A percentile compares a stretch with the other conserved stretches of the same genome.
These are phyloP conservation scores for Emericellopsis terricola DNA, from an alignment of 495 filamentous ascomycete species.

Conservation along the genomic window DNA sequence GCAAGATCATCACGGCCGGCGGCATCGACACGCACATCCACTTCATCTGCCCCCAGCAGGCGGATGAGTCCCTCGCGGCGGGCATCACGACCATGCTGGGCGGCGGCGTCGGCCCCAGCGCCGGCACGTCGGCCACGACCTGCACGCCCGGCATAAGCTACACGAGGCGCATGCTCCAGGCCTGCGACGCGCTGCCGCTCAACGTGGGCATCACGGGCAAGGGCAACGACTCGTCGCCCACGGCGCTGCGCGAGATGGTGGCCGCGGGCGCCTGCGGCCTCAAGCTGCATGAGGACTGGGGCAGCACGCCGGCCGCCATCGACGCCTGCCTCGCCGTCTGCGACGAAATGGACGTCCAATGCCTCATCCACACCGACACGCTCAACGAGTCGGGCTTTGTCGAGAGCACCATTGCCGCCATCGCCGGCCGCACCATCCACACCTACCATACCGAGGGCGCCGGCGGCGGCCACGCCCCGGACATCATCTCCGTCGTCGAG, in stretches of 20 bases:
- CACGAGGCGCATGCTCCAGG: conserved; percentile 86
- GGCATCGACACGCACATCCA: conserved; percentile 91
- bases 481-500: conserved; percentile 91
- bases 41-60: conserved; percentile 94
- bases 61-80: conserved; percentile 65
- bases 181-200: conserved; percentile 67
- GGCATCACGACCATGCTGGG: conserved; percentile 88
- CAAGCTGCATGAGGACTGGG: conserved; percentile 98
- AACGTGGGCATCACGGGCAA: conserved; percentile 94
- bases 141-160: conserved; percentile 79
- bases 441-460: conserved; percentile 98
- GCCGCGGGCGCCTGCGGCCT: conserved; percentile 74
- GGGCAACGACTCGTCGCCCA: conserved; percentile 68
- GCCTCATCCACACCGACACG: conserved; percentile 94
- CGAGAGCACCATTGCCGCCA: conserved; percentile 73
- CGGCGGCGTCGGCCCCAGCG: conserved; percentile 87
- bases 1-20: conserved; percentile 84
- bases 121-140: conserved; percentile 89
- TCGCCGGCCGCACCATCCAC: conserved; percentile 85
- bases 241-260: conserved; percentile 64
- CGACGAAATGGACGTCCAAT: conserved; percentile 83
- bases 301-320: conserved; percentile 80
- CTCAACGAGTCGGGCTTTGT: conserved; percentile 97
- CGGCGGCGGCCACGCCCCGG: conserved; percentile 88
- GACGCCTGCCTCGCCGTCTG: conserved; percentile 78